Conservation (phyloP, 306 rosid genomes). For the Vigna trinervia region DNA sequence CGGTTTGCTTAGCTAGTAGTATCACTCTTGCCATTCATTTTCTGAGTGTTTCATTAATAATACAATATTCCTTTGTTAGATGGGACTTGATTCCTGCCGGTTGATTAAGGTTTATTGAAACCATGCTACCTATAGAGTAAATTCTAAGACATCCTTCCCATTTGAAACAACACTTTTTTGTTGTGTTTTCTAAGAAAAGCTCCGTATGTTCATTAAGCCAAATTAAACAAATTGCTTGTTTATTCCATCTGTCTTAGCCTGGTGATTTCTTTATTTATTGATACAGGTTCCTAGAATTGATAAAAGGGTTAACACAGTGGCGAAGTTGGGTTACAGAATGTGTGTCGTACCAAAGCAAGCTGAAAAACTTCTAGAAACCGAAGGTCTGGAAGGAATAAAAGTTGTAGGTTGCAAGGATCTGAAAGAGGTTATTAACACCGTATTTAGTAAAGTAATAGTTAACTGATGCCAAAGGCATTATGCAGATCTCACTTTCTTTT, state of each 20-base stretch:
- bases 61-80: constrained; percentile 1
- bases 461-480: constrained; percentile 40
- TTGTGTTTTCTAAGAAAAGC: background rate
- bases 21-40: constrained; percentile 6
- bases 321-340: constrained; percentile 76
- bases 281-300: constrained; percentile 86
- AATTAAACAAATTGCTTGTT: constrained; percentile 10
- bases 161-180: constrained; percentile 4
- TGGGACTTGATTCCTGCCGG: background rate
- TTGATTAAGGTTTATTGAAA: background rate
- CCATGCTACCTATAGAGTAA: constrained; percentile 11
- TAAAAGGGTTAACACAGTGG: constrained; percentile 74
- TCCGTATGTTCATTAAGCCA: constrained; percentile 5
- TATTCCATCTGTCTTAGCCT: constrained; percentile 23
- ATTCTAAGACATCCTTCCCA: constrained; percentile 1
- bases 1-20: background rate
- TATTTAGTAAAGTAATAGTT: constrained; percentile 47
- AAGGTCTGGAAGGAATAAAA: constrained; percentile 50
- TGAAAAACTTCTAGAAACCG: constrained; percentile 51
- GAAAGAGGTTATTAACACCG: constrained; percentile 75
- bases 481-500: constrained; percentile 27
- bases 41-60: background rate
- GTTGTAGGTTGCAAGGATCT: constrained; percentile 74
- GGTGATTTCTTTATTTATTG: constrained; percentile 16
- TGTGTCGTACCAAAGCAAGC: constrained; percentile 80